Base-by-base conservation (phyloP, 345 rosid species). In the Citrus trifoliata region DNA sequence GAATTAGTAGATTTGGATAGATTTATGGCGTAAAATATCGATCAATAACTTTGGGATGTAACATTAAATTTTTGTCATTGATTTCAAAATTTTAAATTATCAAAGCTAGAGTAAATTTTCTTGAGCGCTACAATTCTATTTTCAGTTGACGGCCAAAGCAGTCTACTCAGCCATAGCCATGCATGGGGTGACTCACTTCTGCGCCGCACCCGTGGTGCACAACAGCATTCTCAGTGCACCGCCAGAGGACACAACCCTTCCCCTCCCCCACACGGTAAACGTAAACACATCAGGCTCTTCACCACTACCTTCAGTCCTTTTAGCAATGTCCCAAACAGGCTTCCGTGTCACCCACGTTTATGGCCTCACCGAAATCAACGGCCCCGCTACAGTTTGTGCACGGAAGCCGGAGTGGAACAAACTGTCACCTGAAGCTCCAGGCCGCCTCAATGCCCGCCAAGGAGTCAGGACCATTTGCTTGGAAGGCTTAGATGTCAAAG, bases 351-450 rank as follows among this genome's bases (percentile, higher is more conserved):
- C 97, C 38, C 97, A 94, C 88, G 88, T 94, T 16, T 94, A 93
- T 51, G 98, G 98, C 38, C 97, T 93, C 79, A 93, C 99, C 21
- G 98, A 96, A 86, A 91, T 95, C 42, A 93, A 88, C 16, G 97
- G 98, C 28, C 98, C 99, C 27, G 88, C 95, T 38, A 89, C 95
- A 0, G 83, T 96, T 21, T 93, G 98, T 67, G 97, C 97, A 3
- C 88, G 97, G 98, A 93, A 94, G 80, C 98, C 97, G 0, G 97
- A 90, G 83, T 93, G 98, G 99, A 95, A 96, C 59, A 86, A 89
- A 2, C 80, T 88, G 68, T 93, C 97, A 51, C 91, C 89, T 14
- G 89, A 89, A 76, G 68, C 77, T 59, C 95, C 90, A 79, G 97
- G 97, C 38, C 93, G 90, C 61, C 87, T 96, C 37, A 96, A 92